Base-by-base conservation (phyloP, 331 rosid species). In the Telfairia occidentalis region DNA sequence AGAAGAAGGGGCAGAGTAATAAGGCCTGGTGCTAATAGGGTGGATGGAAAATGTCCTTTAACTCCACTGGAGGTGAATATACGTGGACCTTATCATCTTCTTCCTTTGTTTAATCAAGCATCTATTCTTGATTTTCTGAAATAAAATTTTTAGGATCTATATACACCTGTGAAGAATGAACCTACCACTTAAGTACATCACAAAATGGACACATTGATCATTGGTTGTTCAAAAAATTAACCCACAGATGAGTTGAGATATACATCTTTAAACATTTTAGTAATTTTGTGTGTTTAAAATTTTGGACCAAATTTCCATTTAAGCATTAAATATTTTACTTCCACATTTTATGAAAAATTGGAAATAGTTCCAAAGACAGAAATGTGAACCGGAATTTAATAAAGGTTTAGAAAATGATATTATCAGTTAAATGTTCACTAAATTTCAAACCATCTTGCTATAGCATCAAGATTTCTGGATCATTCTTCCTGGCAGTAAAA, bases 11-110 rank as follows among this genome's bases (percentile, higher is more conserved):
- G 93, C 77, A 88, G 85, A 85, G 85, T 94, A 38, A 90, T 91
- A 82, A 90, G 90, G 87, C 97, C 98, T 16, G 97, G 97, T 81
- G 96, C 79, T 74, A 88, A 91, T 81, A 92, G 98, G 55, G 83
- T 94, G 49, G 95, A 91, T 86, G 98, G 98, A 76, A 94, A 80
- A 84, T 94, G 97, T 78, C 97, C 98, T 58, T 83, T 94, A 89
- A 90, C 97, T 82, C 98, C 98, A 12, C 78, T 91, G 81, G 98
- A 95, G 97, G 98, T 95, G 84, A 50, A 73, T n/a, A 37, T 38
- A 38, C 45, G 5, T 23, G 26, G 15, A 67, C 55, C 15, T 67
- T 54, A 40, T 40, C 32, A 42, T 70, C 42, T 38, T 26, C 12
- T 24, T 26, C 26, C 26, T 34, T 63, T 34, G 38, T 63, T 32